Percentiles rank a stretch among this genome's conserved stretches.
Conservation (phyloP, 2,329 filamentous ascomycete genomes). For the Alternaria consortialis region DNA sequence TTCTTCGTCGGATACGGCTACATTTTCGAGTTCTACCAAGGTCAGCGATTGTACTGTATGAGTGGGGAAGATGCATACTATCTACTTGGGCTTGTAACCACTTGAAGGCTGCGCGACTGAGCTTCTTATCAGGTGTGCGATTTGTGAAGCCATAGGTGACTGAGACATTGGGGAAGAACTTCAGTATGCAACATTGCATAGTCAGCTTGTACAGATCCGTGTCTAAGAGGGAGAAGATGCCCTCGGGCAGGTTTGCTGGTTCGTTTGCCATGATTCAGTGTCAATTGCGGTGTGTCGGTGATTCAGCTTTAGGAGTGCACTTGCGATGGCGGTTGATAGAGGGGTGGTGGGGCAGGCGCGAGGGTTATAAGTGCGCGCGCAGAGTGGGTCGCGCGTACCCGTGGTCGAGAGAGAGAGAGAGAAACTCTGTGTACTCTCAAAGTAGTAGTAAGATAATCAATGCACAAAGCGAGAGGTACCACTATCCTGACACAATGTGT, state of each 20-base stretch:
- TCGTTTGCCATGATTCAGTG: conserved; percentile 33
- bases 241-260: conserved; percentile 46
- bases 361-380: conserved; percentile 6
- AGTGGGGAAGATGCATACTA: conserved; percentile 59
- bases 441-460: fast-evolving
- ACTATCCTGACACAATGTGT: neutral
- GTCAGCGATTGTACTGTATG: conserved; percentile 13
- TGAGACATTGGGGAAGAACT: conserved; percentile 81
- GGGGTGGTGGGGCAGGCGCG: conserved; percentile 42
- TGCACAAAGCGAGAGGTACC: neutral
- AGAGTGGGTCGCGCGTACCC: conserved; percentile 5
- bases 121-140: conserved; percentile 90
- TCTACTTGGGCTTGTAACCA: conserved; percentile 88
- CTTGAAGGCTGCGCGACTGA: conserved; percentile 80
- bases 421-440: neutral
- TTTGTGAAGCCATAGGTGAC: conserved; percentile 97
- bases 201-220: conserved; percentile 92
- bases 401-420: neutral
- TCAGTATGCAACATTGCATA: conserved; percentile 90
- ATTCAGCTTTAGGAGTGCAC: conserved; percentile 10
- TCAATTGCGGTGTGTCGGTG: conserved; percentile 3
- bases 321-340: conserved; percentile 28
- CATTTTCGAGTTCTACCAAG: conserved; percentile 76
- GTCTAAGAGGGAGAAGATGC: conserved; percentile 58
- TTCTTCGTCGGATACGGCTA: conserved; percentile 81